These are phyloP conservation scores for Pholiota conissans DNA, from an alignment of 768 basidiomycete species.

Conservation along the genomic window DNA sequence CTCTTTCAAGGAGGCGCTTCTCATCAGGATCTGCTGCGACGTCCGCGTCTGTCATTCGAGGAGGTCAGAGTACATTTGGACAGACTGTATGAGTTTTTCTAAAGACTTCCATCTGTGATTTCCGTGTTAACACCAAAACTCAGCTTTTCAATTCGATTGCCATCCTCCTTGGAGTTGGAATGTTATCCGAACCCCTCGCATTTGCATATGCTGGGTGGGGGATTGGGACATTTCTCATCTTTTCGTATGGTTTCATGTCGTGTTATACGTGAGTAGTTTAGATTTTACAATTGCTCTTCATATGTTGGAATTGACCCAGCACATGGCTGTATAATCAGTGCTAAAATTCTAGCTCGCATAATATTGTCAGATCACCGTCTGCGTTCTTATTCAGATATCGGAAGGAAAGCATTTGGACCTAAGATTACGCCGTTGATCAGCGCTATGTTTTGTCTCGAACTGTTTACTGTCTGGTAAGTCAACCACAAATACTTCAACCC, in stretches of 20 bases:
- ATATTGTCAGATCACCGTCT: conserved; percentile 69
- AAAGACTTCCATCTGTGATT: background rate
- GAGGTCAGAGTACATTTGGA: conserved; percentile 69
- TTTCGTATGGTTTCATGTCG: conserved; percentile 76
- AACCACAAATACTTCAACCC: background rate
- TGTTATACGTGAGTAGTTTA: conserved; percentile 80
- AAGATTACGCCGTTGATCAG: conserved; percentile 65
- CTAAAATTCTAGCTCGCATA: conserved; percentile 80
- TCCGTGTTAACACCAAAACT: background rate
- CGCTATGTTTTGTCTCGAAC: conserved; percentile 80
- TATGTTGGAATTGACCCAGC: background rate
- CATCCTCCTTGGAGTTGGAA: conserved; percentile 84
- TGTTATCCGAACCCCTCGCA: conserved; percentile 87
- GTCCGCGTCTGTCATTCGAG: conserved; percentile 27
- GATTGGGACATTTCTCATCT: conserved; percentile 68
- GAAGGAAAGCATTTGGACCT: conserved; percentile 83
- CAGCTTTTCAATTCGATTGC: conserved; percentile 87
- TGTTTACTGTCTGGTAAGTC: conserved; percentile 77
- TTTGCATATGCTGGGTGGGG: conserved; percentile 93
- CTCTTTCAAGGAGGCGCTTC: conserved; percentile 27
- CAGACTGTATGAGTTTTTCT: conserved; percentile 60
- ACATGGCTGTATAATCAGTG: conserved; percentile 51
- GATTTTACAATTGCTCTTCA: too few relatives aligned
- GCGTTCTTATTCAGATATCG: conserved; percentile 88
- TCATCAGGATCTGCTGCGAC: conserved; percentile 33